Percentiles rank a stretch among this genome's conserved stretches.
phyloP scores from a whole-genome alignment of 345 rosid genomes.

The Crucihimalaya himalaica region DNA sequence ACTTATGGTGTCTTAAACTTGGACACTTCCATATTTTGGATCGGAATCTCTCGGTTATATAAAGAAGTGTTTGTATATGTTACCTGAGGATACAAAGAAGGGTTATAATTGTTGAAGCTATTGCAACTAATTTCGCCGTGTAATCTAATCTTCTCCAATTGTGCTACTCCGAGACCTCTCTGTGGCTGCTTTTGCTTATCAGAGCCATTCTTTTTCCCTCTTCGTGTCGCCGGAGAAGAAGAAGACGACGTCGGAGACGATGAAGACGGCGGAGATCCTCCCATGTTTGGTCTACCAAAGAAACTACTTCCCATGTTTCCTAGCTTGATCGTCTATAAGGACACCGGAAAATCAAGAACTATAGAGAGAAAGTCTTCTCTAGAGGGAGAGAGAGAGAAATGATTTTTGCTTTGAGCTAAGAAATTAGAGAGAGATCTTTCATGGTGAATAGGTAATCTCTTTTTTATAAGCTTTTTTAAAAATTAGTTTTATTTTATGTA shows the following conservation, averaged over 20 bases:
- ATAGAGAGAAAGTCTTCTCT: slow-evolving; percentile 31
- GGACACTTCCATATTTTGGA: background rate
- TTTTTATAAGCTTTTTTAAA: slow-evolving; percentile 21
- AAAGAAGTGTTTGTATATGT: background rate
- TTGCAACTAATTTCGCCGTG: slow-evolving; percentile 58
- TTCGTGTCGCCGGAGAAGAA: slow-evolving; percentile 62
- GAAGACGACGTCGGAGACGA: slow-evolving; percentile 40
- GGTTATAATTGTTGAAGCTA: slow-evolving; percentile 38
- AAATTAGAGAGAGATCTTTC: slow-evolving; percentile 51
- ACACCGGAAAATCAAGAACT: slow-evolving; percentile 17
- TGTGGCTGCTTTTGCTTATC: slow-evolving; percentile 94
- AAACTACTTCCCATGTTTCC: slow-evolving; percentile 68
- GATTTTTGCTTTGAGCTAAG: slow-evolving; percentile 28
- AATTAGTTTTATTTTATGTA: background rate
- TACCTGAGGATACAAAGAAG: slow-evolving; percentile 66
- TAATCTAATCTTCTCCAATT: slow-evolving; percentile 86
- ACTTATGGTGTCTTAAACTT: background rate
- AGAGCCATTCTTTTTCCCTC: slow-evolving; percentile 69
- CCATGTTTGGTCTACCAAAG: slow-evolving; percentile 69
- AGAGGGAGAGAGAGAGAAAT: slow-evolving; percentile 7
- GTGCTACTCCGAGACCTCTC: slow-evolving; percentile 98
- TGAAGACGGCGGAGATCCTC: slow-evolving; percentile 33
- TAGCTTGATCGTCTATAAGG: background rate
- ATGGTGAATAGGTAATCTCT: slow-evolving; percentile 28
- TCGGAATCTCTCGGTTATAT: background rate